Percentiles rank a stretch among this genome's conserved stretches.
Conservation (phyloP, 805 yeast species). For the Lachancea mirantina region DNA sequence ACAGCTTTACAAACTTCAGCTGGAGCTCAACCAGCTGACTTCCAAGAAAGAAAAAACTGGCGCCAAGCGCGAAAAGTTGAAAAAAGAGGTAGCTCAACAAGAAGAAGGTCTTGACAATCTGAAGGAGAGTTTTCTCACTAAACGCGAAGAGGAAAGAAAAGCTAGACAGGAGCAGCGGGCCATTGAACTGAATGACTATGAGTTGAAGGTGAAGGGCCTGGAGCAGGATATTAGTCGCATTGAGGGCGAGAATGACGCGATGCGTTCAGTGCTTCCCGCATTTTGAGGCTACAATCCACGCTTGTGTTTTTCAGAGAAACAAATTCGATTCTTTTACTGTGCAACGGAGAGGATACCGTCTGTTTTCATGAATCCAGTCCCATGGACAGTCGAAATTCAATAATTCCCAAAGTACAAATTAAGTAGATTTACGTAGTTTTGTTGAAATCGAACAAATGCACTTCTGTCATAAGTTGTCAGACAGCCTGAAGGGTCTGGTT, state of each 20-base stretch:
- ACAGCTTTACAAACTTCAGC: conserved; percentile 15
- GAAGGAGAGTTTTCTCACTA: conserved; percentile 17
- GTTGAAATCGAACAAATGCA: too few relatives aligned
- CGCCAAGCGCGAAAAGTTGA: conserved; percentile 19
- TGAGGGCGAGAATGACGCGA: conserved; percentile 24
- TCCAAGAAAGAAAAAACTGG: conserved; percentile 19
- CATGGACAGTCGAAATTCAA: too few relatives aligned
- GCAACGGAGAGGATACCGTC: neutral
- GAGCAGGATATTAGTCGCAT: conserved; percentile 31
- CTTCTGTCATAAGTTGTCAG: too few relatives aligned
- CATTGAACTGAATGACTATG: conserved; percentile 25
- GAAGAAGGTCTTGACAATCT: conserved; percentile 19
- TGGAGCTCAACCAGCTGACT: conserved; percentile 18
- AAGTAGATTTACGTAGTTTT: too few relatives aligned
- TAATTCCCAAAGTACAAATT: too few relatives aligned
- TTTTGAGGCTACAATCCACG: neutral
- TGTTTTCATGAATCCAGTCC: too few relatives aligned
- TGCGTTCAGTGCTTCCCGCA: conserved; percentile 11
- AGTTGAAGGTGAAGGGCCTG: conserved; percentile 26
- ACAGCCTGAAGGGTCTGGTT: too few relatives aligned
- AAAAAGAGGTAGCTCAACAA: conserved; percentile 21
- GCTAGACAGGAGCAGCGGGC: conserved; percentile 20
- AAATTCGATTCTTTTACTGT: neutral
- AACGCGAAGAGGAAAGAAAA: conserved; percentile 18
- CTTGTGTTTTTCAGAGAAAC: neutral